phyloP scores from a whole-genome alignment of 108 stramenopile species.

The Pseudonitzschia pungens region DNA sequence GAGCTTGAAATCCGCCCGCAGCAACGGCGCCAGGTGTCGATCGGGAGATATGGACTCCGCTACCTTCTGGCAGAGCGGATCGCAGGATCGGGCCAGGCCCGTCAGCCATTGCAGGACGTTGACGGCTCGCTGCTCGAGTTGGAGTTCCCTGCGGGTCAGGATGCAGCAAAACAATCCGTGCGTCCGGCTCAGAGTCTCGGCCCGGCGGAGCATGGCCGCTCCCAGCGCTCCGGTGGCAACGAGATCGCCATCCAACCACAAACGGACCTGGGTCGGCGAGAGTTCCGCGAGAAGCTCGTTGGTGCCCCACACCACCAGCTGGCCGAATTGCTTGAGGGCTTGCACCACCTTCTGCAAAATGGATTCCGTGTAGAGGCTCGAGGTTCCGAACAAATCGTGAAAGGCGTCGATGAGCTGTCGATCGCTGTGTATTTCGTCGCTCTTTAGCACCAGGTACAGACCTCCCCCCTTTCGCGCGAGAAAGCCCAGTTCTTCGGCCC shows the following conservation, averaged over 20 bases:
- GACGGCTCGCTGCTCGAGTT: conserved; percentile 67
- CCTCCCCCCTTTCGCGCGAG: conserved; percentile 64
- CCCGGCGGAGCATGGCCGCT: conserved; percentile 60
- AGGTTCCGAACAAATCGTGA: conserved; percentile 52
- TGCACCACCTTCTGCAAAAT: conserved; percentile 52
- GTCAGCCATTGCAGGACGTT: conserved; percentile 69
- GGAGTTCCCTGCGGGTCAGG: conserved; percentile 61
- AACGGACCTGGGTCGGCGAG: conserved; percentile 43
- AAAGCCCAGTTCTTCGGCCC: conserved; percentile 60
- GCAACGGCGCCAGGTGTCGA: conserved; percentile 59
- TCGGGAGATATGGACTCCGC: conserved; percentile 50
- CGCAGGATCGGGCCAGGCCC: conserved; percentile 63
- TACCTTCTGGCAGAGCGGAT: conserved; percentile 71
- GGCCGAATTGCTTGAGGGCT: conserved; percentile 65
- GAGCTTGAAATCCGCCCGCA: conserved; percentile 74
- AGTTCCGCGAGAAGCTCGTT: conserved; percentile 71
- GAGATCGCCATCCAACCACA: conserved; percentile 77
- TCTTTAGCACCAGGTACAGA: conserved; percentile 69
- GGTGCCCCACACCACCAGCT: conserved; percentile 82
- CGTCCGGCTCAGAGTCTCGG: conserved; percentile 36
- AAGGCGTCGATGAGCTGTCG: conserved; percentile 54
- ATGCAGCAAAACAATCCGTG: conserved; percentile 69
- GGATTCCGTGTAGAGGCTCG: conserved; percentile 53
- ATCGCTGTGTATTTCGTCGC: conserved; percentile 68
- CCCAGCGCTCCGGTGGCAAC: conserved; percentile 59